phyloP scores from a whole-genome alignment of 306 rosid genomes.

The Cucurbita argyrosperma region DNA sequence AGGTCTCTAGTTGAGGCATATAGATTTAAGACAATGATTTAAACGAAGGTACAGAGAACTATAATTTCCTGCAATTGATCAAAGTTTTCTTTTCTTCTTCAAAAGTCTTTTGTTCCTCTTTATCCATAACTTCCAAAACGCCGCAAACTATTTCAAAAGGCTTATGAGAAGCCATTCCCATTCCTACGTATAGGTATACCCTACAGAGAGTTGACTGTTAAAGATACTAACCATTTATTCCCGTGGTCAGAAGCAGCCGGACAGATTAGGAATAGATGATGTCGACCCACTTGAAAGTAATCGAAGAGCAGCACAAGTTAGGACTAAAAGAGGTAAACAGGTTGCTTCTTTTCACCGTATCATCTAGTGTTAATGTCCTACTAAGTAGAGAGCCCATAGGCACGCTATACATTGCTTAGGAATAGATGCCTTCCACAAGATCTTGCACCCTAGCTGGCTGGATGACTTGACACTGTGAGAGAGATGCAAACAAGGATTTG shows the following conservation, averaged over 20 bases:
- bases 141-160: not conserved
- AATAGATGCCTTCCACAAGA: not conserved
- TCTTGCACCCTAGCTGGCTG: not conserved
- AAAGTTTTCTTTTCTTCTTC: not conserved
- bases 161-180: not conserved
- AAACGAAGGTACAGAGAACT: not conserved
- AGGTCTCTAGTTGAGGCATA: not conserved
- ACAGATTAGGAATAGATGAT: not conserved
- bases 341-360: not conserved
- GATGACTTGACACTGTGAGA: not conserved
- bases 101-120: not conserved
- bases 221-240: not conserved
- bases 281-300: not conserved
- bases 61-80: not conserved
- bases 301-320: not conserved
- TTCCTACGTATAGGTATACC: not conserved
- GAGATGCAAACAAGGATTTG: not conserved
- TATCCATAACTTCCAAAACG: not conserved
- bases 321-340: not conserved
- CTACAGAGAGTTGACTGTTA: not conserved
- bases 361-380: not conserved
- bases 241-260: not conserved
- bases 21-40: not conserved
- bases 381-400: not conserved
- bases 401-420: not conserved